Evolutionary conservation across 164 flowering plant species (phyloP).

Genomic region (Amborella trichopoda): DNA sequence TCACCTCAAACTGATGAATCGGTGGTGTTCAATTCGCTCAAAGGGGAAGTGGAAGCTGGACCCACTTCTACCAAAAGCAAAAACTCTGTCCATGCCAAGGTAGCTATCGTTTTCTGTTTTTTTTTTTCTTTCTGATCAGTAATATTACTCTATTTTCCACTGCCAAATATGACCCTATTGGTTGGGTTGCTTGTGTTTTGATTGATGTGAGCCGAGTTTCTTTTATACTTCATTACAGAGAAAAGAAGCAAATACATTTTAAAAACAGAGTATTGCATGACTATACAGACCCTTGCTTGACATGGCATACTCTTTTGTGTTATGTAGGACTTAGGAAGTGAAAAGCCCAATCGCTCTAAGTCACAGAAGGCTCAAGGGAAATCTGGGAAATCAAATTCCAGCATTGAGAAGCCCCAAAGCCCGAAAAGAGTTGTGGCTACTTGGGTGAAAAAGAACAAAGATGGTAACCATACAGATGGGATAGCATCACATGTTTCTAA

Average conservation of each 20-base stretch:
- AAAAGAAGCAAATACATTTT: too few species aligned
- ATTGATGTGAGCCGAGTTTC: too few species aligned
- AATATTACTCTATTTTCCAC: too few species aligned
- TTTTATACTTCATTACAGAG: too few species aligned
- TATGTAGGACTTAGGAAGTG: slow-evolving; percentile 30
- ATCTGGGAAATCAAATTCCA: slow-evolving; percentile 14
- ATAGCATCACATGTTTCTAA: slow-evolving; percentile 18
- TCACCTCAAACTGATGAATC: slow-evolving; percentile 13
- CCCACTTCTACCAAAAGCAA: slow-evolving; percentile 16
- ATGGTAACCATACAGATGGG: slow-evolving; percentile 24
- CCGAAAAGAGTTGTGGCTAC: slow-evolving; percentile 16
- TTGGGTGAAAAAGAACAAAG: slow-evolving; percentile 26
- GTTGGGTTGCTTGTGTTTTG: too few species aligned
- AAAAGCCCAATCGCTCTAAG: slow-evolving; percentile 15
- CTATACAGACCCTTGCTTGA: too few species aligned
- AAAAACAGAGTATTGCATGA: too few species aligned
- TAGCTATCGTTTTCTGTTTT: slow-evolving; percentile 3
- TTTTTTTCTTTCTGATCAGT: too few species aligned
- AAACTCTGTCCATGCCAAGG: slow-evolving; percentile 21
- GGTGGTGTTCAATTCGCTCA: slow-evolving; percentile 7
- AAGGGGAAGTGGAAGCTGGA: slow-evolving; percentile 13
- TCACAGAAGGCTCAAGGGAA: slow-evolving; percentile 21
- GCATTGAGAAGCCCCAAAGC: slow-evolving; percentile 25
- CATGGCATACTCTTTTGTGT: too few species aligned
- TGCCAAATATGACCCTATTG: too few species aligned